Conservation (phyloP, 2,329 filamentous ascomycete species). For the Colletotrichum musae region DNA sequence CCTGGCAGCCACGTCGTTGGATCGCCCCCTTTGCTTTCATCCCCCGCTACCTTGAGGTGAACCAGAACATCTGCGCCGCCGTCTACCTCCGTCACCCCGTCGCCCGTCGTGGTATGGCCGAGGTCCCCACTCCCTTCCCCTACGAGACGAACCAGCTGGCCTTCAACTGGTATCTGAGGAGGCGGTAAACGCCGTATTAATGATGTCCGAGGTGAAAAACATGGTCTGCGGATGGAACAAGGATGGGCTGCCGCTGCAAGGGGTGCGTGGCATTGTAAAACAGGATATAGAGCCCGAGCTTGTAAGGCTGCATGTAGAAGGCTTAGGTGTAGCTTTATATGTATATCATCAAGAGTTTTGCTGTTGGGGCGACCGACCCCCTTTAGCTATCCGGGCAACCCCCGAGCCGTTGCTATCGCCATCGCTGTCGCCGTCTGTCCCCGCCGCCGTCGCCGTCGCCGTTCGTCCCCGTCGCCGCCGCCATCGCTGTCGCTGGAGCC, state of each 20-base stretch:
- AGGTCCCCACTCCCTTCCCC: conserved; percentile 87
- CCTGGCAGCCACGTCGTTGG: conserved; percentile 88
- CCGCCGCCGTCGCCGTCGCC: no score
- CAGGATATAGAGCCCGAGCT: conserved; percentile 37
- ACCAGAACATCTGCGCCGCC: conserved; percentile 95
- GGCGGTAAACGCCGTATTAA: conserved; percentile 68
- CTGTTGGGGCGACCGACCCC: no score
- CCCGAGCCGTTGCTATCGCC: no score
- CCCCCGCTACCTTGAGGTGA: conserved; percentile 95
- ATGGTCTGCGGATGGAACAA: not conserved
- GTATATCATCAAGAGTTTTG: conserved; percentile 25
- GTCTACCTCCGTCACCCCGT: conserved; percentile 97
- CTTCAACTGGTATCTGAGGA: conserved; percentile 93
- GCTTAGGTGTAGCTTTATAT: conserved; percentile 26
- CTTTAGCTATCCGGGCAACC: no score
- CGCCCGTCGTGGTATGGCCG: conserved; percentile 83
- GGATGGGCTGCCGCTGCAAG: conserved; percentile 5
- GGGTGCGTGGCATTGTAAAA: conserved; percentile 34
- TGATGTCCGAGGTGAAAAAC: conserved; percentile 1
- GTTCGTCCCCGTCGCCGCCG: no score
- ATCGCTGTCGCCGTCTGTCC: no score
- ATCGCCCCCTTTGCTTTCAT: conserved; percentile 97
- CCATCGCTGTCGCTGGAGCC: no score
- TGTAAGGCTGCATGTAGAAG: conserved; percentile 36
- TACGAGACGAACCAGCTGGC: conserved; percentile 81